A percentile compares a stretch with the other conserved stretches of the same genome.
Conservation (phyloP, 768 basidiomycete species). For the Lactarius hatsudake region DNA sequence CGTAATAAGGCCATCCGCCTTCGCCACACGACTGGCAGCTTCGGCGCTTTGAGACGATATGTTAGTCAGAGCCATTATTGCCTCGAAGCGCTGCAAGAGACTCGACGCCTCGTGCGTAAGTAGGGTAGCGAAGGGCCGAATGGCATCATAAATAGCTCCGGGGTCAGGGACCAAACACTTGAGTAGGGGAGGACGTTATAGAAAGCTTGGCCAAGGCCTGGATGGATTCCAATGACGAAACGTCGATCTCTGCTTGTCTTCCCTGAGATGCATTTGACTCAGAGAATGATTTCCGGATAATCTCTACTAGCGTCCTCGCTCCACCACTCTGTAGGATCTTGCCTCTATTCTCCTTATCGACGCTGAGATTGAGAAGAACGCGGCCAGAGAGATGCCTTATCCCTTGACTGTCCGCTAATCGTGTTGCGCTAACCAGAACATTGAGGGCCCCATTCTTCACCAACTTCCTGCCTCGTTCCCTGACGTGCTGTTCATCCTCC, state of each 20-base stretch:
- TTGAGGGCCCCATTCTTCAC: slow-evolving; percentile 62
- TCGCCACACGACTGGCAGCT: slow-evolving; percentile 64
- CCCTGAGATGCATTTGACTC: slow-evolving; percentile 32
- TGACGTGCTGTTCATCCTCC: slow-evolving; percentile 68
- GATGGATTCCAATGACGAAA: slow-evolving; percentile 55
- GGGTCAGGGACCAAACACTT: slow-evolving; percentile 88
- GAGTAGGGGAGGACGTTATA: slow-evolving; percentile 87
- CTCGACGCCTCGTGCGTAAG: slow-evolving; percentile 66
- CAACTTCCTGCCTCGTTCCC: slow-evolving; percentile 52
- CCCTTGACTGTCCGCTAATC: slow-evolving; percentile 59
- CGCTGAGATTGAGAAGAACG: slow-evolving; percentile 66
- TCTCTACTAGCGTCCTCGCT: slow-evolving; percentile 56
- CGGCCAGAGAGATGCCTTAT: slow-evolving; percentile 58
- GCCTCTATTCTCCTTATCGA: slow-evolving; percentile 76
- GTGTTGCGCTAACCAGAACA: slow-evolving; percentile 56
- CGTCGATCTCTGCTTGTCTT: slow-evolving; percentile 37
- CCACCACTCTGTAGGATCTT: slow-evolving; percentile 77
- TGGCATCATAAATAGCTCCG: slow-evolving; percentile 74
- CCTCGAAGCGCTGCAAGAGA: slow-evolving; percentile 86
- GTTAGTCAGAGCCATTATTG: slow-evolving; percentile 95
- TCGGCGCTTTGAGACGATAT: slow-evolving; percentile 74
- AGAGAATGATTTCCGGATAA: slow-evolving; percentile 52
- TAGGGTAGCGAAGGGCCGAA: slow-evolving; percentile 74
- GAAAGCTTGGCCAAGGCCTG: slow-evolving; percentile 92
- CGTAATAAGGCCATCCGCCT: slow-evolving; percentile 55